Percentiles rank a stretch among this genome's conserved stretches.
Evolutionary conservation across 495 filamentous ascomycete genomes (phyloP).

Genomic region (Podospora comata): DNA sequence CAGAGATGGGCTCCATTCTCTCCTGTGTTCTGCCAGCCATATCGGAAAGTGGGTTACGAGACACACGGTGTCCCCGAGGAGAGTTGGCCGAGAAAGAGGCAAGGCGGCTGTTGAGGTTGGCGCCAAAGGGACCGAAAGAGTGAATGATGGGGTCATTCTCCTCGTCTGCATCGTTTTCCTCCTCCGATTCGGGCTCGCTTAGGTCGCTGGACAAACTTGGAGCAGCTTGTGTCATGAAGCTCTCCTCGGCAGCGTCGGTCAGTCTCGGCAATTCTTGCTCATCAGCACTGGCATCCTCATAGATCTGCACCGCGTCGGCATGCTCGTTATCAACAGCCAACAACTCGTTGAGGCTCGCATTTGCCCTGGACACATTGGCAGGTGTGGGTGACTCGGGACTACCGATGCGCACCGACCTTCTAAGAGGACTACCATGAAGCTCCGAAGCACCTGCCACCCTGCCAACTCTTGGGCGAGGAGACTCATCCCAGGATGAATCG

Average conservation of each 20-base stretch:
- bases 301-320: constrained; percentile 49
- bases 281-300: constrained; percentile 54
- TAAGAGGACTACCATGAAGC: constrained; percentile 63
- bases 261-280: constrained; percentile 40
- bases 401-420: constrained; percentile 56
- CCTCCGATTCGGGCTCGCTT: constrained; percentile 58
- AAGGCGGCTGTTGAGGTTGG: constrained; percentile 74
- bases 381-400: constrained; percentile 78
- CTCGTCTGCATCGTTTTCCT: constrained; percentile 76
- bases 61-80: constrained; percentile 32
- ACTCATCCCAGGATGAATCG: constrained; percentile 69
- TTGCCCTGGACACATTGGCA: constrained; percentile 37
- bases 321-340: constrained; percentile 29
- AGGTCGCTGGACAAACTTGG: constrained; percentile 56
- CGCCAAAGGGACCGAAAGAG: constrained; percentile 84
- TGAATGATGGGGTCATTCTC: constrained; percentile 90
- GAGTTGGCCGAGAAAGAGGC: constrained; percentile 66
- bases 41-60: constrained; percentile 11
- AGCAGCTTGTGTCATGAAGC: constrained; percentile 37
- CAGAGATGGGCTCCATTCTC: constrained; percentile 14
- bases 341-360: constrained; percentile 30
- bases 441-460: constrained; percentile 32
- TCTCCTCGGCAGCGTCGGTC: constrained; percentile 22
- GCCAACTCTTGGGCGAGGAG: constrained; percentile 38
- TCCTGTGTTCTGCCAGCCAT: constrained; percentile 15